Percentiles rank a stretch among this genome's conserved stretches.
These are phyloP conservation scores for Pecoramyces ruminantium DNA, from an alignment of 192 early-diverging fungal genomes.

Conservation along the genomic window DNA sequence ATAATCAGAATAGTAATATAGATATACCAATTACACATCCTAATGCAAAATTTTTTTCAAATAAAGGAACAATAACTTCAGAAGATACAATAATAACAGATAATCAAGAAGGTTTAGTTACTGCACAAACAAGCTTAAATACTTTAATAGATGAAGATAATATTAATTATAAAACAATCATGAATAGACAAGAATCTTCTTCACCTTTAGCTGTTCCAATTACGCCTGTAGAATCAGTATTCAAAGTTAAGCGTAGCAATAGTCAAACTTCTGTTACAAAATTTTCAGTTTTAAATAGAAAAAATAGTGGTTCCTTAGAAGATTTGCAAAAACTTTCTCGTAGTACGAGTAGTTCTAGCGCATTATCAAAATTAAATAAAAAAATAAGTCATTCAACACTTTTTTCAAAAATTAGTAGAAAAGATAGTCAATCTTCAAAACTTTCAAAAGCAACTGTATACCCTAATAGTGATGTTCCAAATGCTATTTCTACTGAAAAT, in stretches of 20 bases:
- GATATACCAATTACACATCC: not conserved
- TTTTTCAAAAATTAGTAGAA: not conserved
- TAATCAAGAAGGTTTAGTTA: not conserved
- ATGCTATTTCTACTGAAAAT: no score
- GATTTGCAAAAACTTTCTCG: not conserved
- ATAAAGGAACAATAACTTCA: not conserved
- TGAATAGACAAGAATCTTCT: not conserved
- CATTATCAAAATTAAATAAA: not conserved
- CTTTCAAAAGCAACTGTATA: not conserved
- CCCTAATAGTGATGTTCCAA: not conserved
- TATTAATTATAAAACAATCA: not conserved
- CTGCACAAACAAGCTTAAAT: not conserved
- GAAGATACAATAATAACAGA: not conserved
- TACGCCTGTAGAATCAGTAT: not conserved
- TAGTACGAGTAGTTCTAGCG: not conserved
- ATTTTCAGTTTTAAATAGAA: not conserved
- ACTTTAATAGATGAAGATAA: not conserved
- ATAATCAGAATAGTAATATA: not conserved
- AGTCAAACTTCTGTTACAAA: not conserved
- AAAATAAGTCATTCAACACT: not conserved
- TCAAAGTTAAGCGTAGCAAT: not conserved
- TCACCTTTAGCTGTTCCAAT: not conserved
- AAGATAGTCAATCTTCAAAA: not conserved
- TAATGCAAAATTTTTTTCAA: not conserved
- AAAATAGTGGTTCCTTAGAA: not conserved